Evolutionary conservation across 208 protist species (phyloP).

Genomic region (Tritrichomonas musculus): DNA sequence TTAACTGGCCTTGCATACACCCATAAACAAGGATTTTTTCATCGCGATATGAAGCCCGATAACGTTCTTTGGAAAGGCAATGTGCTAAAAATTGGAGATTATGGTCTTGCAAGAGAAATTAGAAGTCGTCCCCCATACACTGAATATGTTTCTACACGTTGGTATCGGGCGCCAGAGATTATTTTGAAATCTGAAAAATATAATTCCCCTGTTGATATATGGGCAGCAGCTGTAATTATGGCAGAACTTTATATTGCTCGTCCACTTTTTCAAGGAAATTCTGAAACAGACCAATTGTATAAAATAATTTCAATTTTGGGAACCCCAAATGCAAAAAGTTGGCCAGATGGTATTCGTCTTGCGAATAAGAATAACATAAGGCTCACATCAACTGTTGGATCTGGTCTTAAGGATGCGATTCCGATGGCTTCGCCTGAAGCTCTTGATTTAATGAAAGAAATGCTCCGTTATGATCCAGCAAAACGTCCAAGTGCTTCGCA

Average conservation of each 20-base stretch:
- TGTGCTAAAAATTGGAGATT: slow-evolving; percentile 78
- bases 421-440: slow-evolving; percentile 71
- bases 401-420: slow-evolving; percentile 72
- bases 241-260: slow-evolving; percentile 66
- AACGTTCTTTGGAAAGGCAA: neutral
- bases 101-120: slow-evolving; percentile 74
- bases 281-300: slow-evolving; percentile 84
- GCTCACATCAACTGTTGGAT: slow-evolving; percentile 64
- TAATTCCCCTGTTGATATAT: slow-evolving; percentile 66
- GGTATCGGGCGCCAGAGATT: too few species aligned
- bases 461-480: slow-evolving; percentile 81
- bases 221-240: slow-evolving; percentile 68
- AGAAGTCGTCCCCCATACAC: slow-evolving; percentile 68
- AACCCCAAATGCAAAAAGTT: slow-evolving; percentile 56
- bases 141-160: slow-evolving; percentile 72
- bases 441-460: slow-evolving; percentile 80
- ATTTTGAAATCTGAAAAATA: slow-evolving; percentile 61
- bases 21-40: too few species aligned
- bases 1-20: neutral
- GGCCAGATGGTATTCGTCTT: slow-evolving; percentile 79
- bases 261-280: slow-evolving; percentile 72
- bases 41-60: slow-evolving; percentile 29
- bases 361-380: slow-evolving; percentile 74
- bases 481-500: slow-evolving; percentile 72
- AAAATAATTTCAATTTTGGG: slow-evolving; percentile 88